Evolutionary conservation across 2,329 filamentous ascomycete species (phyloP), one percentile per base, ranked within the genome.

Genomic region (Graphilbum fragrans): DNA sequence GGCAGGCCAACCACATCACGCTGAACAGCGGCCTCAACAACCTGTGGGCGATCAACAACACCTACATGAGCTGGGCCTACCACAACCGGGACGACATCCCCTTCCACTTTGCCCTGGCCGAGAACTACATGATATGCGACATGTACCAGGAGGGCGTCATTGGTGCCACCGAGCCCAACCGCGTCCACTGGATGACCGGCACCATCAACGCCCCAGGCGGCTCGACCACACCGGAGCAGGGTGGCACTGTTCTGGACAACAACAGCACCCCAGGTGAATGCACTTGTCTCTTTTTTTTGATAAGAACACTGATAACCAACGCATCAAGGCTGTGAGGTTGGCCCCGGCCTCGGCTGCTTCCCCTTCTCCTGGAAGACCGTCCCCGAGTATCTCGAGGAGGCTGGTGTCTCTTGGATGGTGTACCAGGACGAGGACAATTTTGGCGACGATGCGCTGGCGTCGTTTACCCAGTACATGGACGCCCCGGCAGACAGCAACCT

Each of bases 71-170:
- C 43, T 69, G 69, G 60, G 68, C 64, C 0, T 69, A 72, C 50
- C 63, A 65, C 46, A 67, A 65, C 43, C 55, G 67, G n/a, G 50
- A 59, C 5, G 71, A 74, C 42, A 56, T 75, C n/a, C 70, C 70
- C 0, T 61, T 70, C 16, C 70, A 75, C 17, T 75, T 67, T 52
- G 63, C 65, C 4, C 62, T 75, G 47, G 70, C 69, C 1, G 71
- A 75, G 42, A 66, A 60, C 10, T 75, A 66, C 64, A 69, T 70
- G 0, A 50, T 72, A 17, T 69, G 61, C 2, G 72, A 76, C 49
- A 75, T 74, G 70, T 74, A 75, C 45, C 19, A 27, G 60, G 67
- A 74, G 53, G 58, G 60, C 2, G 61, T 70, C 43, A 62, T 74
- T 31, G 67, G 67, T 1, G 61, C 69, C 0, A 74, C 70, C 0